A percentile compares a stretch with the other conserved stretches of the same genome.
These are phyloP conservation scores for Mariannaea sp. DNA, from an alignment of 2,329 filamentous ascomycete genomes.

Conservation along the genomic window DNA sequence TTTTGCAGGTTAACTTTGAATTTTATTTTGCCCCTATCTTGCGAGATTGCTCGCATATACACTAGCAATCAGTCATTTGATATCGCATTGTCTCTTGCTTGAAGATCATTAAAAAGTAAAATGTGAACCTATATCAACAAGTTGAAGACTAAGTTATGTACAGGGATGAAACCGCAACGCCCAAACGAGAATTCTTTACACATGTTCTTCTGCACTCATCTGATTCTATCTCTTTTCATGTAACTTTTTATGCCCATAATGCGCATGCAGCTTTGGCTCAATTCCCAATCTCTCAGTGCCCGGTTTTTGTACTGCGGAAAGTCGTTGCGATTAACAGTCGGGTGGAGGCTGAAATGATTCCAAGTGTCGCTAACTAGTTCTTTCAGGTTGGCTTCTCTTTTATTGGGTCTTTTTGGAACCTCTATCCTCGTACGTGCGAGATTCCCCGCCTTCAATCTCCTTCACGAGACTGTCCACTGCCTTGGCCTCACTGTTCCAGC, in stretches of 20 bases:
- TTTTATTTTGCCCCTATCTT: slow-evolving; percentile 11
- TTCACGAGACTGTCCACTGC: slow-evolving; percentile 78
- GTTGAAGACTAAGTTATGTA: slow-evolving; percentile 30
- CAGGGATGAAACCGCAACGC: slow-evolving; percentile 9
- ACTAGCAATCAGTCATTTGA: slow-evolving; percentile 28
- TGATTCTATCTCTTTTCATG: not conserved
- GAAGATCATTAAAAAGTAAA: slow-evolving; percentile 28
- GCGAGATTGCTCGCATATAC: slow-evolving; percentile 25
- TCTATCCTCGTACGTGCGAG: slow-evolving; percentile 50
- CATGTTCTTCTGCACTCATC: not conserved
- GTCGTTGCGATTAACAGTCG: no score
- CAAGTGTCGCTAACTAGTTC: no score
- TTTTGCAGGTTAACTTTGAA: slow-evolving; percentile 10
- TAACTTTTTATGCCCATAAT: not conserved
- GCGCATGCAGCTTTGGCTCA: not conserved
- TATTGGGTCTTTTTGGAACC: slow-evolving; percentile 51
- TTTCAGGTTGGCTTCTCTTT: not conserved
- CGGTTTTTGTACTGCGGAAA: not conserved
- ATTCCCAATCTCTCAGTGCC: not conserved
- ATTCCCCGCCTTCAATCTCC: slow-evolving; percentile 67
- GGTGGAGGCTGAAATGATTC: not conserved
- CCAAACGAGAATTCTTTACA: not conserved
- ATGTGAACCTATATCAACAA: slow-evolving; percentile 23
- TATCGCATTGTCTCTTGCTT: slow-evolving; percentile 17
- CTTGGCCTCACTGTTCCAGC: slow-evolving; percentile 78